These are phyloP conservation scores for Aegilops sharonensis DNA, from an alignment of 176 grass and related monocot species.

Conservation along the genomic window DNA sequence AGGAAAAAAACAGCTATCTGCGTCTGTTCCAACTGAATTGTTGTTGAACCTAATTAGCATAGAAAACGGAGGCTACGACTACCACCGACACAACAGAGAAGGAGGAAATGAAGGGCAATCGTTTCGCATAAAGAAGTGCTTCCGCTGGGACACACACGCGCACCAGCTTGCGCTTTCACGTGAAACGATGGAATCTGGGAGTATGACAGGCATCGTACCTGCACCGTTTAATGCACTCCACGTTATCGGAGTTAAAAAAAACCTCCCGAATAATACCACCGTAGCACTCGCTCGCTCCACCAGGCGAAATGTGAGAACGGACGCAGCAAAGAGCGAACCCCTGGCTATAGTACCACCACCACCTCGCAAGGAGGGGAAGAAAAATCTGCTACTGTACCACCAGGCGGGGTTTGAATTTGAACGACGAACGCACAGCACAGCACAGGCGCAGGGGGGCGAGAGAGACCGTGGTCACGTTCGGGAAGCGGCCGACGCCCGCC, in stretches of 20 bases:
- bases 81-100: neutral
- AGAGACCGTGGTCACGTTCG: neutral
- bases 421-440: neutral
- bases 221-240: neutral
- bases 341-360: no score
- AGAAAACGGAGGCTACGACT: neutral
- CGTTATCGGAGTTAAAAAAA: neutral
- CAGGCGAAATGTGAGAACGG: neutral
- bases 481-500: neutral
- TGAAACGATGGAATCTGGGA: neutral
- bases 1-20: no score
- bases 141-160: neutral
- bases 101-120: neutral
- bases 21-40: neutral
- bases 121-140: neutral
- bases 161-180: neutral
- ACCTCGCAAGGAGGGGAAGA: neutral
- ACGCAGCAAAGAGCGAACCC: no score
- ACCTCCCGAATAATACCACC: no score
- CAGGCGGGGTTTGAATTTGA: slow-evolving; percentile 1
- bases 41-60: no score
- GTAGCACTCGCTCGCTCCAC: no score
- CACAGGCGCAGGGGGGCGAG: no score
- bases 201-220: neutral
- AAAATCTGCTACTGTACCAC: neutral